A percentile compares a stretch with the other conserved stretches of the same genome.
Conservation (phyloP, 352 stramenopile species). For the Pythium aphanidermatum region DNA sequence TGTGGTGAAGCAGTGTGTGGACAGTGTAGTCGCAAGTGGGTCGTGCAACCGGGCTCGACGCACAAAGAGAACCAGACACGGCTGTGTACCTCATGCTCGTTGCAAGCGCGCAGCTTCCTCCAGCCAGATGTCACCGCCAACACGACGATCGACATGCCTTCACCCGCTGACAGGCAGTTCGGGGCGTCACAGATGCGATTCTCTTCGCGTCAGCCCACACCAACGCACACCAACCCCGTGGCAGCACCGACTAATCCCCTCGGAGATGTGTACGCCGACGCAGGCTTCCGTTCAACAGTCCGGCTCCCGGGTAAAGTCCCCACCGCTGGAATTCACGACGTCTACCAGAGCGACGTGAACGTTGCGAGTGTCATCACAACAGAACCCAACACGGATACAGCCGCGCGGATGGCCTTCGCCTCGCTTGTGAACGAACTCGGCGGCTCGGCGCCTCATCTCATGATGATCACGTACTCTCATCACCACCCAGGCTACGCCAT, state of each 20-base stretch:
- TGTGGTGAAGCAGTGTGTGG: conserved; percentile 78
- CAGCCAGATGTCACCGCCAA: conserved; percentile 14
- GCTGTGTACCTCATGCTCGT: conserved; percentile 74
- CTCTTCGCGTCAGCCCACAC: conserved; percentile 5
- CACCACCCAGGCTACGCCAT: conserved; percentile 46
- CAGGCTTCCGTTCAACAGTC: conserved; percentile 12
- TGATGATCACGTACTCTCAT: conserved; percentile 74
- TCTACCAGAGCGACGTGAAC: conserved; percentile 46
- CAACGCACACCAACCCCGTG: conserved; percentile 1
- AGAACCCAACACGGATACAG: conserved; percentile 49
- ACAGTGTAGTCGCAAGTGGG: conserved; percentile 79
- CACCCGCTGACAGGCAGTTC: conserved; percentile 22
- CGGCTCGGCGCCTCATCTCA: conserved; percentile 64
- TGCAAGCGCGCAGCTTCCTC: conserved; percentile 61
- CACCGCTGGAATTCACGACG: no score
- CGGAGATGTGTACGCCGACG: no score
- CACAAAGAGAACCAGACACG: conserved; percentile 57
- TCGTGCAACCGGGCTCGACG: conserved; percentile 51
- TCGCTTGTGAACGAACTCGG: conserved; percentile 51
- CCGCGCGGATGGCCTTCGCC: conserved; percentile 46
- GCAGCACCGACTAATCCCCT: no score
- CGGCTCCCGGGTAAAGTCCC: no score
- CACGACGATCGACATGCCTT: conserved; percentile 7
- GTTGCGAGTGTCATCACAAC: conserved; percentile 64
- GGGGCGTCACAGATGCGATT: conserved; percentile 4